phyloP scores from a whole-genome alignment of 345 rosid species.

The Viola odorata region DNA sequence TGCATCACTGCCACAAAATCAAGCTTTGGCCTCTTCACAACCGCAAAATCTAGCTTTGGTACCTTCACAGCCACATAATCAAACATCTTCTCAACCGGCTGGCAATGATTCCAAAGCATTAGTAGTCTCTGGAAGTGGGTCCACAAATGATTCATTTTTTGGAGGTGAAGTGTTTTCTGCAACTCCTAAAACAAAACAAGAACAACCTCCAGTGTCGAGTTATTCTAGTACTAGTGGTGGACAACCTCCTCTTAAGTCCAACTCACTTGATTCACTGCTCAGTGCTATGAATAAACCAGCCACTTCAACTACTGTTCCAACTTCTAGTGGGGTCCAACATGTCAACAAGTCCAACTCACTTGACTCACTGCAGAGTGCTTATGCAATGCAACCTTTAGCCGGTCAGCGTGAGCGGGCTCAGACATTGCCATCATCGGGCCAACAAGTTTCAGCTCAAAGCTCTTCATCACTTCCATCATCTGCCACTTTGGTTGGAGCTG shows the following conservation, averaged over 20 bases:
- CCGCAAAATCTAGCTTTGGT: conserved; percentile 36
- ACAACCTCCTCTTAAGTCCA: conserved; percentile 1
- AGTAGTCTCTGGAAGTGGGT: conserved; percentile 61
- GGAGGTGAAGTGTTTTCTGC: conserved; percentile 60
- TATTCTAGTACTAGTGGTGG: conserved; percentile 41
- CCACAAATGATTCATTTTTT: conserved; percentile 33
- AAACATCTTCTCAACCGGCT: conserved; percentile 19
- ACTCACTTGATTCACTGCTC: conserved; percentile 2
- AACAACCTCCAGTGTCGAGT: conserved; percentile 39
- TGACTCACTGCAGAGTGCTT: conserved; percentile 66
- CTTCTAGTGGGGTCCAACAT: conserved; percentile 45
- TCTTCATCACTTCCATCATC: conserved; percentile 44
- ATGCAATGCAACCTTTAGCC: conserved; percentile 55
- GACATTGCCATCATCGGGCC: conserved; percentile 41
- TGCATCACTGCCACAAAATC: no score
- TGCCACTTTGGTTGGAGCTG: conserved; percentile 48
- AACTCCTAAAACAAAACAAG: conserved; percentile 34
- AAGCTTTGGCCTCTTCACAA: conserved; percentile 30
- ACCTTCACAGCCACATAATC: not conserved
- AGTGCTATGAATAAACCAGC: conserved; percentile 15
- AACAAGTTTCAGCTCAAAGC: conserved; percentile 47
- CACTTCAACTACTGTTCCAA: conserved; percentile 40
- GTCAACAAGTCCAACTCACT: conserved; percentile 51
- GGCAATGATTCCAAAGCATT: conserved; percentile 41
- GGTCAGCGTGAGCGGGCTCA: conserved; percentile 47